phyloP scores from a whole-genome alignment of 148 eudicot species.

The Heliosperma pusillum region DNA sequence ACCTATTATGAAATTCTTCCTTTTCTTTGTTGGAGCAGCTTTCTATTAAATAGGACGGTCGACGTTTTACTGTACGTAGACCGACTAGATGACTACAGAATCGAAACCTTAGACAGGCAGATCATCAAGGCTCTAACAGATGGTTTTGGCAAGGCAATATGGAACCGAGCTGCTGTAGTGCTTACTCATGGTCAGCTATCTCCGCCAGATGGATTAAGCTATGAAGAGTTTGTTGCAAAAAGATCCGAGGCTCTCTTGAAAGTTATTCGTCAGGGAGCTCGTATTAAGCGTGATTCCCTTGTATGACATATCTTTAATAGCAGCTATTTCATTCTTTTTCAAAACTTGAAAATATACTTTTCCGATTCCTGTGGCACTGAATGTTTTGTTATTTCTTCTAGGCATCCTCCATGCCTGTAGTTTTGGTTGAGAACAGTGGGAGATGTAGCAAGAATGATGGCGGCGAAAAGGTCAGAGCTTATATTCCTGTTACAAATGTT shows the following conservation, averaged over 20 bases:
- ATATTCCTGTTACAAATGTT: not conserved
- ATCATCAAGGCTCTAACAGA: constrained; percentile 71
- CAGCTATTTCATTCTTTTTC: too few species aligned
- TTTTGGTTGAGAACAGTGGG: constrained; percentile 96
- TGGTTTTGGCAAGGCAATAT: constrained; percentile 79
- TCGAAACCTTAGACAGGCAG: constrained; percentile 85
- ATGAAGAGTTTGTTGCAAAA: constrained; percentile 68
- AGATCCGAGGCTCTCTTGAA: constrained; percentile 83
- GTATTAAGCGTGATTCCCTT: constrained; percentile 42
- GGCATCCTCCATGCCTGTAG: constrained; percentile 68
- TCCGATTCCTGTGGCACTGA: too few species aligned
- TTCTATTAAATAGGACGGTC: constrained; percentile 76
- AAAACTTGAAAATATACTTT: too few species aligned
- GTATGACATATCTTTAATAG: constrained; percentile 28
- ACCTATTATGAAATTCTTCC: not conserved
- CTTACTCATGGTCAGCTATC: constrained; percentile 94
- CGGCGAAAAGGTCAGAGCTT: constrained; percentile 76
- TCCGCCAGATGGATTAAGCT: constrained; percentile 88
- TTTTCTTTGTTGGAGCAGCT: constrained; percentile 45
- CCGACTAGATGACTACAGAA: constrained; percentile 88
- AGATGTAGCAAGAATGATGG: constrained; percentile 84
- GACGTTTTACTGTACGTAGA: constrained; percentile 92
- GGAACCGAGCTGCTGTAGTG: constrained; percentile 77
- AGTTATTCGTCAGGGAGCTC: constrained; percentile 62
- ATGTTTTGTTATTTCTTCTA: constrained; percentile 22